Conservation (phyloP, 805 yeast genomes). For the Wickerhamiella azymoides region DNA sequence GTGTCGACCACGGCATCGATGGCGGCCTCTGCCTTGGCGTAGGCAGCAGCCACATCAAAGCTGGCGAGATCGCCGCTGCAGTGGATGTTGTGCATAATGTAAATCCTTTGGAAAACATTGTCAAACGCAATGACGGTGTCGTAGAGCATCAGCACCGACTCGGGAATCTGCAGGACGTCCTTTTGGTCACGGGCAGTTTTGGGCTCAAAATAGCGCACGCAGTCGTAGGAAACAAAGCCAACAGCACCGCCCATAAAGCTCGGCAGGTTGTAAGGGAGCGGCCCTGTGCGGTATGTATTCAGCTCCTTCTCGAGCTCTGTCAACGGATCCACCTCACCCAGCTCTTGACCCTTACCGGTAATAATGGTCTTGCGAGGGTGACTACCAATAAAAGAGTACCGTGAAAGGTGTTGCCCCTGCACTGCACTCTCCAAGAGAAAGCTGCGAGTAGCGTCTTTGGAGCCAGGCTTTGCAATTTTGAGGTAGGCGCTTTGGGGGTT, state of each 20-base stretch:
- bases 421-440: constrained; percentile 80
- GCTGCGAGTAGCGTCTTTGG: constrained; percentile 40
- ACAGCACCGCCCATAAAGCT: constrained; percentile 88
- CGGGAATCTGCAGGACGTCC: constrained; percentile 78
- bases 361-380: constrained; percentile 68
- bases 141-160: constrained; percentile 79
- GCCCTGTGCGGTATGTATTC: constrained; percentile 48
- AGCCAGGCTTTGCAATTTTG: constrained; percentile 56
- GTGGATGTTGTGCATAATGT: constrained; percentile 69
- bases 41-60: constrained; percentile 35
- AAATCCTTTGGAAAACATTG: constrained; percentile 86
- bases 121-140: constrained; percentile 87
- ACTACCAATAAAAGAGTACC: constrained; percentile 84
- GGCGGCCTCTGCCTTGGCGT: constrained; percentile 42
- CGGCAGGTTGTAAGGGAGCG: constrained; percentile 64
- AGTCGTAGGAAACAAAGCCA: constrained; percentile 92
- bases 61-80: constrained; percentile 4
- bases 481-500: constrained; percentile 87
- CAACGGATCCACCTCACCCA: constrained; percentile 65
- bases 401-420: constrained; percentile 76
- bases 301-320: constrained; percentile 61
- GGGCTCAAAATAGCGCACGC: constrained; percentile 95
- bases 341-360: constrained; percentile 58
- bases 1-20: constrained; percentile 35
- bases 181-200: constrained; percentile 58